These are phyloP conservation scores for Periconia sp. DNA, from an alignment of 2,329 filamentous ascomycete species.

Conservation along the genomic window DNA sequence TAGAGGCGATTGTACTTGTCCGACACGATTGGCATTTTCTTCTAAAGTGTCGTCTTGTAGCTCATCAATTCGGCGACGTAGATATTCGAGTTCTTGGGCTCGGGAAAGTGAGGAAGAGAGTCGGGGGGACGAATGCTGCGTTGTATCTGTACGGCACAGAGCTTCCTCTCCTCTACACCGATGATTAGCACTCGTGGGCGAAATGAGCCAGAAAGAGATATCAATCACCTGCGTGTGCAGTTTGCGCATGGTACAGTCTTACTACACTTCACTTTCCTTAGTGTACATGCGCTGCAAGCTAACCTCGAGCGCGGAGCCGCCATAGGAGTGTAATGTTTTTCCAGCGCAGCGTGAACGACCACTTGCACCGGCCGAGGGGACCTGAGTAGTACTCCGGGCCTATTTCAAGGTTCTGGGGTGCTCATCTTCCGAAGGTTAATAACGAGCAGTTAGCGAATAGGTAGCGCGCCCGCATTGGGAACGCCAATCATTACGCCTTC, in stretches of 20 bases:
- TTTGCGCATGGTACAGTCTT: conserved; percentile 45
- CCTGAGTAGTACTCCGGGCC: too few relatives aligned
- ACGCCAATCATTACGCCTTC: neutral
- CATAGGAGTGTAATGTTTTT: neutral
- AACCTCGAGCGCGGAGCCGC: conserved; percentile 7
- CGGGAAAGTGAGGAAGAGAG: neutral
- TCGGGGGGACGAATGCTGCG: neutral
- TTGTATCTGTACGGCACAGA: conserved; percentile 5
- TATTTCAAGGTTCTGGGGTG: too few relatives aligned
- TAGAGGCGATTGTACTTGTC: neutral
- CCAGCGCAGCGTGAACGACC: neutral
- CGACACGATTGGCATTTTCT: neutral
- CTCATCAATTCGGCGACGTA: conserved; percentile 25
- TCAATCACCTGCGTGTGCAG: conserved; percentile 35
- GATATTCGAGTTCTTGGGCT: conserved; percentile 15
- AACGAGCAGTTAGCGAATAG: too few relatives aligned
- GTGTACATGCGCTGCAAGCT: conserved; percentile 31
- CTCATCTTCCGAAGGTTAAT: too few relatives aligned
- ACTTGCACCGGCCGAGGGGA: neutral
- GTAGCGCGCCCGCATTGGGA: neutral
- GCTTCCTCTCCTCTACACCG: conserved; percentile 6
- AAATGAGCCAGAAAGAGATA: neutral
- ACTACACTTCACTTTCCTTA: conserved; percentile 42
- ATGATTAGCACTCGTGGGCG: neutral
- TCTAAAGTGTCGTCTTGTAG: conserved; percentile 14